Evolutionary conservation across 1,139 yeast genomes (phyloP).

Genomic region (Nadsonia commutata): DNA sequence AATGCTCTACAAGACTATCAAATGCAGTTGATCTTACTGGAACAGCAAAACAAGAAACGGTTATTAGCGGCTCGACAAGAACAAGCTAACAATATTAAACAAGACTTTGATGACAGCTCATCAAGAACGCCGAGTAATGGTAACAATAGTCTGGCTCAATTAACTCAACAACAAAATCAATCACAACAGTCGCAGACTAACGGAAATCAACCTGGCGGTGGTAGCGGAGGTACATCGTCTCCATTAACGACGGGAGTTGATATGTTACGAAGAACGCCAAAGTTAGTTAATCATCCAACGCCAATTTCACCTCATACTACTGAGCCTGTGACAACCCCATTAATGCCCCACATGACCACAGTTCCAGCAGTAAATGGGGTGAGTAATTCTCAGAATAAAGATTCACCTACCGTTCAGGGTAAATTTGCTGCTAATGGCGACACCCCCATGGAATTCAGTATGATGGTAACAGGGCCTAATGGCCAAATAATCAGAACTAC

Average conservation of each 20-base stretch:
- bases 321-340: slow-evolving; percentile 4
- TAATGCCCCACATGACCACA: slow-evolving; percentile 1
- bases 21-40: slow-evolving; percentile 56
- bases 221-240: slow-evolving; percentile 9
- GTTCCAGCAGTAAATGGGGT: slow-evolving; percentile 4
- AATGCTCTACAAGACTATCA: slow-evolving; percentile 56
- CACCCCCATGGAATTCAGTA: slow-evolving; percentile 17
- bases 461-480: slow-evolving; percentile 18
- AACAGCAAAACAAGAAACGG: slow-evolving; percentile 52
- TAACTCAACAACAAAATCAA: slow-evolving; percentile 5
- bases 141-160: slow-evolving; percentile 2
- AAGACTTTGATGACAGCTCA: not conserved
- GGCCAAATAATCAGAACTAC: slow-evolving; percentile 14
- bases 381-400: not conserved
- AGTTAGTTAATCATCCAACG: slow-evolving; percentile 18
- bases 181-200: slow-evolving; percentile 7
- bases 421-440: slow-evolving; percentile 9
- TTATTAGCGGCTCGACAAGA: slow-evolving; percentile 28
- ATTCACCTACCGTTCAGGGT: not conserved
- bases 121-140: slow-evolving; percentile 6
- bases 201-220: not conserved
- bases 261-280: slow-evolving; percentile 17
- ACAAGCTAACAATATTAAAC: slow-evolving; percentile 8
- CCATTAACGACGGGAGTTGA: slow-evolving; percentile 12
- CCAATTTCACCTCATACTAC: slow-evolving; percentile 19